Percentiles rank a stretch among this genome's conserved stretches.
phyloP scores from a whole-genome alignment of 176 grass and related monocot genomes.

The Oryza glumipatula region DNA sequence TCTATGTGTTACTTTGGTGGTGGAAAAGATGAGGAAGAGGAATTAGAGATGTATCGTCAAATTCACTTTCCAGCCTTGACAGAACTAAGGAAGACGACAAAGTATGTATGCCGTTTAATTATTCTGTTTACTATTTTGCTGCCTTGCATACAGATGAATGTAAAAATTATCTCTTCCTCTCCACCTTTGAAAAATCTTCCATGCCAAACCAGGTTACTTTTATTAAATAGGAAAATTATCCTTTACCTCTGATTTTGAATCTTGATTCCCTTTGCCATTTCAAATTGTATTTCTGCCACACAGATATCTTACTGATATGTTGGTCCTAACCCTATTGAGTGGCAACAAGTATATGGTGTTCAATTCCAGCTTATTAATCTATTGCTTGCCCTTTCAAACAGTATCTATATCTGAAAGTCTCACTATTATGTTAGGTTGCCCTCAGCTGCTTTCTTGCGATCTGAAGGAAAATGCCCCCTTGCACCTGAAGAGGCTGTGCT shows the following conservation, averaged over 20 bases:
- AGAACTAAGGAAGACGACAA: conserved; percentile 73
- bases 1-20: conserved; percentile 99
- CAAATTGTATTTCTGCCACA: neutral
- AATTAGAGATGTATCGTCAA: conserved; percentile 80
- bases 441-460: conserved; percentile 75
- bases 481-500: conserved; percentile 96
- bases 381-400: neutral
- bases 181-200: neutral
- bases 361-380: conserved; percentile 22
- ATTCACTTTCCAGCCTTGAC: conserved; percentile 91
- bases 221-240: neutral
- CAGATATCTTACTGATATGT: neutral
- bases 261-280: neutral
- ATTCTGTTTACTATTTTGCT: neutral
- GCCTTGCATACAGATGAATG: neutral
- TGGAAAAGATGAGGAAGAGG: conserved; percentile 92
- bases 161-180: neutral
- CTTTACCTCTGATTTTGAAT: neutral
- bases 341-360: neutral
- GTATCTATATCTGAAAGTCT: conserved; percentile 14
- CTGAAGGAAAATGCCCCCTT: conserved; percentile 95
- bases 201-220: neutral
- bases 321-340: neutral
- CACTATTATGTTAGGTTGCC: conserved; percentile 65
- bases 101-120: conserved; percentile 61